These are phyloP conservation scores for Solanum etuberosum DNA, from an alignment of 257 asterid genomes.

Conservation along the genomic window DNA sequence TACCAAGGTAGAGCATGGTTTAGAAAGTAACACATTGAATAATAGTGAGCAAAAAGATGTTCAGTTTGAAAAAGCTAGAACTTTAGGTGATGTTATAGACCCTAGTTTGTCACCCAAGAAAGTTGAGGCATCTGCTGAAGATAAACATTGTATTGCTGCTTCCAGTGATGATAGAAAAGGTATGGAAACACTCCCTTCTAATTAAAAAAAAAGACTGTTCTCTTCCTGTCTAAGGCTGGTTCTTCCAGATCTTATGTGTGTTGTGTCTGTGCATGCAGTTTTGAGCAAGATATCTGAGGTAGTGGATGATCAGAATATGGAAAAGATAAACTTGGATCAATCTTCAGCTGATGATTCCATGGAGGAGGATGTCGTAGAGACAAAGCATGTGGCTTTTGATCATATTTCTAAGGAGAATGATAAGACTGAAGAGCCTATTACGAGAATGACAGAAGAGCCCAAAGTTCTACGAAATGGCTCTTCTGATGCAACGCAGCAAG, in stretches of 20 bases:
- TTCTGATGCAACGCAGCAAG: not conserved
- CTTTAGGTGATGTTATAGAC: not conserved
- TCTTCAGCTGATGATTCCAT: slow-evolving; percentile 27
- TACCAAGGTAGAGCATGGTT: slow-evolving; percentile 6
- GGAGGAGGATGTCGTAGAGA: slow-evolving; percentile 21
- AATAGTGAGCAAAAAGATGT: slow-evolving; percentile 3
- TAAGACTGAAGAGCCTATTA: slow-evolving; percentile 2
- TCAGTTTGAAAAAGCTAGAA: not conserved
- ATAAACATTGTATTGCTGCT: slow-evolving; percentile 7
- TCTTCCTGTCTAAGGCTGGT: not conserved
- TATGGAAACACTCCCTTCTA: not conserved
- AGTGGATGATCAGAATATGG: slow-evolving; percentile 14
- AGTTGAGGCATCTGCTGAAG: not conserved
- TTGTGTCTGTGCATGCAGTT: not conserved
- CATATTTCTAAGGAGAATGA: slow-evolving; percentile 3
- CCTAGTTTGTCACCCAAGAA: slow-evolving; percentile 5
- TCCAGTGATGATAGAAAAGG: not conserved
- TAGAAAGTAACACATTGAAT: slow-evolving; percentile 5
- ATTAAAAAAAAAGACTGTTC: not conserved
- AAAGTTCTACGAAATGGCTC: not conserved
- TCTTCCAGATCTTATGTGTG: not conserved
- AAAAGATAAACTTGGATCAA: slow-evolving; percentile 25
- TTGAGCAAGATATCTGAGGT: slow-evolving; percentile 4
- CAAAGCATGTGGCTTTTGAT: slow-evolving; percentile 6
- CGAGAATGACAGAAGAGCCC: not conserved